These are phyloP conservation scores for Echites panduratus DNA, from an alignment of 257 asterid genomes.

Conservation along the genomic window DNA sequence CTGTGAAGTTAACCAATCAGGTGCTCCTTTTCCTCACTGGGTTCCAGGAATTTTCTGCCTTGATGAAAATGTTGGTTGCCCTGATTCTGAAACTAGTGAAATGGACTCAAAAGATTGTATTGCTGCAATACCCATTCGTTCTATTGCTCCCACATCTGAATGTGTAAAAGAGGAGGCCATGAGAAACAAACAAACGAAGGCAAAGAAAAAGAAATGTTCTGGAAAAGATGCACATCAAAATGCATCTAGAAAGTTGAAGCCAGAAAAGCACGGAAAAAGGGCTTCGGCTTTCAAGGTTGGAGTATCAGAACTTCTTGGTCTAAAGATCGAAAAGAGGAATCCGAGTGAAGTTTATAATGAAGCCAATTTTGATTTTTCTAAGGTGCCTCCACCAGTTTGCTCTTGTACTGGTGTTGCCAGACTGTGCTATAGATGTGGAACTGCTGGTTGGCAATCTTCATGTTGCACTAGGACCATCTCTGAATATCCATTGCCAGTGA, in stretches of 20 bases:
- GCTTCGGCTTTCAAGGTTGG: slow-evolving; percentile 17
- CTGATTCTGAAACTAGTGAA: slow-evolving; percentile 10
- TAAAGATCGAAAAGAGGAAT: slow-evolving; percentile 19
- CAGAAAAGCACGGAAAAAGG: slow-evolving; percentile 10
- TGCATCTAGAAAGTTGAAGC: slow-evolving; percentile 9
- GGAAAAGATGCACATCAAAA: slow-evolving; percentile 2
- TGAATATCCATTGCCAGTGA: slow-evolving; percentile 36
- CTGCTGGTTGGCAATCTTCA: slow-evolving; percentile 37
- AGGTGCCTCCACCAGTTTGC: slow-evolving; percentile 35
- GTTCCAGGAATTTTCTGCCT: slow-evolving; percentile 1
- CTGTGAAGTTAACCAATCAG: neutral
- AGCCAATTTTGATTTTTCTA: slow-evolving; percentile 26
- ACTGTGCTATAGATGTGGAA: slow-evolving; percentile 32
- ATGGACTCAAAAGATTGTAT: slow-evolving; percentile 21
- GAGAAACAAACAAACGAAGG: neutral
- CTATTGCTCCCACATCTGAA: slow-evolving; percentile 23
- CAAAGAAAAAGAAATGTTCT: slow-evolving; percentile 9
- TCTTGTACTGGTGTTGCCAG: slow-evolving; percentile 36
- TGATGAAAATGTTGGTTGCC: neutral
- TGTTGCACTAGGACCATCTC: slow-evolving; percentile 35
- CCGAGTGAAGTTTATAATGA: slow-evolving; percentile 17
- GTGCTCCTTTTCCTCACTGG: neutral
- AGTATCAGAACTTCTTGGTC: slow-evolving; percentile 8
- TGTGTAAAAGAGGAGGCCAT: slow-evolving; percentile 10
- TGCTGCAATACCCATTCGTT: slow-evolving; percentile 36